Conservation (phyloP, 1,284 basidiomycete genomes). For the Malassezia caprae region DNA sequence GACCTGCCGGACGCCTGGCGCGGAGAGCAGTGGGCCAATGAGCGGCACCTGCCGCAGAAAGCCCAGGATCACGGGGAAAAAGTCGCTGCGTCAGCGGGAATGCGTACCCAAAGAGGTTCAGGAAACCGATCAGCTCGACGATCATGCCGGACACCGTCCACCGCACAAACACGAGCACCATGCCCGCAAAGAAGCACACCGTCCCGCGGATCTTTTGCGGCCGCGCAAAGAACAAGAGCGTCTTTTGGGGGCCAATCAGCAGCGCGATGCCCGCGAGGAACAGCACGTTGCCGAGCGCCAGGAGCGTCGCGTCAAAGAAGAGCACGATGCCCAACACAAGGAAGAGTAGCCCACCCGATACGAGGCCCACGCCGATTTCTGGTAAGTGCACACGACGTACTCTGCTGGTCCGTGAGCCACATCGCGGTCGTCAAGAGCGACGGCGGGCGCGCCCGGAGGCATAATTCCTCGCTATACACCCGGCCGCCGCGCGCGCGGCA, state of each 20-base stretch:
- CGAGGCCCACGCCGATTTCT: constrained; percentile 65
- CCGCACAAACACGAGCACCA: constrained; percentile 63
- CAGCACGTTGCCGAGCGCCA: constrained; percentile 75
- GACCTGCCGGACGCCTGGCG: constrained; percentile 56
- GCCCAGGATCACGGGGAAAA: constrained; percentile 95
- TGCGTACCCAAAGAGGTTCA: constrained; percentile 92
- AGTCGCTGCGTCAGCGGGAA: constrained; percentile 61
- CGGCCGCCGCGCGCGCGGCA: constrained; percentile 1
- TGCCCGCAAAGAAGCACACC: constrained; percentile 47
- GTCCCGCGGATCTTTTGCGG: constrained; percentile 90
- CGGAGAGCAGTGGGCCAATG: constrained; percentile 71
- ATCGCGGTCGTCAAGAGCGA: constrained; percentile 16
- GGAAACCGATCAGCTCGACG: constrained; percentile 71
- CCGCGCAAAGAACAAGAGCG: constrained; percentile 94
- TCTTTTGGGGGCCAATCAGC: constrained; percentile 57
- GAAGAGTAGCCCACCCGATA: constrained; percentile 91
- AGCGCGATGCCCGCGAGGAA: constrained; percentile 46
- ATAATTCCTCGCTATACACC: constrained; percentile 12
- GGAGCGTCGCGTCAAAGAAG: constrained; percentile 92
- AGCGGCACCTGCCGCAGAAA: constrained; percentile 90
- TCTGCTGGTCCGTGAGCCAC: constrained; percentile 48
- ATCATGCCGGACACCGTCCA: constrained; percentile 88
- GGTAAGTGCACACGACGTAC: constrained; percentile 24
- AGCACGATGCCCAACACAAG: constrained; percentile 90
- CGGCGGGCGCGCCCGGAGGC: neutral